A percentile compares a stretch with the other conserved stretches of the same genome.
Evolutionary conservation across 805 yeast genomes (phyloP).

Genomic region (Yarrowia alimentaria): DNA sequence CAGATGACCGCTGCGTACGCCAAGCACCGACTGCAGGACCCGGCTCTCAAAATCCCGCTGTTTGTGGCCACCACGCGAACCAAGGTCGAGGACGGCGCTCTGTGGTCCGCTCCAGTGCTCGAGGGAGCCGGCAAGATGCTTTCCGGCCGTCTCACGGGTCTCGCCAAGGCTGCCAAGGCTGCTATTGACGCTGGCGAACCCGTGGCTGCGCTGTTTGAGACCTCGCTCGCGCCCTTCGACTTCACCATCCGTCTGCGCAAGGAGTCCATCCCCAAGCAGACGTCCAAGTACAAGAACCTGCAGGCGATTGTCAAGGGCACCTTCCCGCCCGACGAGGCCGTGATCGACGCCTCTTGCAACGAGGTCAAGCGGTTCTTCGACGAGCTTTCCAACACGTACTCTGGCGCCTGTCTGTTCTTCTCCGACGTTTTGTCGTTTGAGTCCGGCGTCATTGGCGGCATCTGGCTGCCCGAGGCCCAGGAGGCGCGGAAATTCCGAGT

Average conservation of each 20-base stretch:
- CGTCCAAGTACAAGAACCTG: conserved; percentile 40
- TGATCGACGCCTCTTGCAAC: conserved; percentile 51
- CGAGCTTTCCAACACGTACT: conserved; percentile 62
- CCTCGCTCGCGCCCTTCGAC: conserved; percentile 83
- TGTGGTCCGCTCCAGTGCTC: conserved; percentile 68
- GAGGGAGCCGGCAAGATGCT: conserved; percentile 58
- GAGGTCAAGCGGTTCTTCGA: conserved; percentile 58
- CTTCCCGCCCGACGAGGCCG: conserved; percentile 39
- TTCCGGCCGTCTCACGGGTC: conserved; percentile 82
- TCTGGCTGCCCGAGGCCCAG: conserved; percentile 68
- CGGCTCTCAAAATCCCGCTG: conserved; percentile 74
- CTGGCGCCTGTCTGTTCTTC: conserved; percentile 69
- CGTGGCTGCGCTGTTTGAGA: conserved; percentile 56
- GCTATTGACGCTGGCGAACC: conserved; percentile 26
- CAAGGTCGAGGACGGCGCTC: conserved; percentile 55
- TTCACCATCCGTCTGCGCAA: conserved; percentile 63
- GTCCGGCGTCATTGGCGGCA: conserved; percentile 64
- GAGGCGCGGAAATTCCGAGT: conserved; percentile 71
- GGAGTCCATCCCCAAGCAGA: conserved; percentile 42
- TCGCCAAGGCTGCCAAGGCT: conserved; percentile 71
- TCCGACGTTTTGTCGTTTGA: conserved; percentile 48
- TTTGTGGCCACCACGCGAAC: conserved; percentile 70
- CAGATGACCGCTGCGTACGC: conserved; percentile 61
- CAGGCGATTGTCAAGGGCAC: conserved; percentile 45
- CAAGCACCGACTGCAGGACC: conserved; percentile 73